These are phyloP conservation scores for Pneumocystis murina DNA, from an alignment of 1,139 yeast genomes.

Conservation along the genomic window DNA sequence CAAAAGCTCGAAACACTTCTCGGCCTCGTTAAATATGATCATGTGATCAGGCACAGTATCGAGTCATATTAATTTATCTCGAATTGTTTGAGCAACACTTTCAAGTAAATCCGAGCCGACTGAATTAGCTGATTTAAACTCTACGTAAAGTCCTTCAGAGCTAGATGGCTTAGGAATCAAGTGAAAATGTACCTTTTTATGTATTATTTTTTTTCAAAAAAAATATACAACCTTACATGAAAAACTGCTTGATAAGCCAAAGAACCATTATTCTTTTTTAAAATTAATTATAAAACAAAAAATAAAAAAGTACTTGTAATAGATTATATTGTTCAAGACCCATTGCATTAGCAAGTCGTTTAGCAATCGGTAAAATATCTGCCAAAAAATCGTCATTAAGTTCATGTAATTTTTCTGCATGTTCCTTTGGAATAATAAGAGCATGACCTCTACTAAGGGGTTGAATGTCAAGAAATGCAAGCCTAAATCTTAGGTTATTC, in stretches of 20 bases:
- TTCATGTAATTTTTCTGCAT: constrained; percentile 82
- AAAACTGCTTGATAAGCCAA: constrained; percentile 85
- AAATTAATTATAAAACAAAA: background rate
- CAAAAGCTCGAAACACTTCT: too few relatives aligned
- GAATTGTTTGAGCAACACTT: background rate
- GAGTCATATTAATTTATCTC: too few relatives aligned
- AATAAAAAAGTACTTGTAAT: constrained; percentile 28
- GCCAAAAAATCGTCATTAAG: constrained; percentile 78
- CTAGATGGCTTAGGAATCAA: constrained; percentile 72
- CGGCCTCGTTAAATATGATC: too few relatives aligned
- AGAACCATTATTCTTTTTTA: constrained; percentile 59
- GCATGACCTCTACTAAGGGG: constrained; percentile 85
- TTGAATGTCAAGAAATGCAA: constrained; percentile 80
- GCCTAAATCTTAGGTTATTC: constrained; percentile 22
- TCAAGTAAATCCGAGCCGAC: constrained; percentile 16
- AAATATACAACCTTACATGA: constrained; percentile 37
- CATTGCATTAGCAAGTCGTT: constrained; percentile 59
- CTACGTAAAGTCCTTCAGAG: constrained; percentile 62
- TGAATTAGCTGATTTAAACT: constrained; percentile 81
- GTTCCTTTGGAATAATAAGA: constrained; percentile 67
- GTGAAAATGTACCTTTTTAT: constrained; percentile 50
- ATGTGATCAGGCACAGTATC: too few relatives aligned
- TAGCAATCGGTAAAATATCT: constrained; percentile 75
- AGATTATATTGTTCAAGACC: constrained; percentile 72
- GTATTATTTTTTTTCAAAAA: background rate